A percentile compares a stretch with the other conserved stretches of the same genome.
These are phyloP conservation scores for Ophiostoma sp. DNA, from an alignment of 2,329 filamentous ascomycete genomes.

Conservation along the genomic window DNA sequence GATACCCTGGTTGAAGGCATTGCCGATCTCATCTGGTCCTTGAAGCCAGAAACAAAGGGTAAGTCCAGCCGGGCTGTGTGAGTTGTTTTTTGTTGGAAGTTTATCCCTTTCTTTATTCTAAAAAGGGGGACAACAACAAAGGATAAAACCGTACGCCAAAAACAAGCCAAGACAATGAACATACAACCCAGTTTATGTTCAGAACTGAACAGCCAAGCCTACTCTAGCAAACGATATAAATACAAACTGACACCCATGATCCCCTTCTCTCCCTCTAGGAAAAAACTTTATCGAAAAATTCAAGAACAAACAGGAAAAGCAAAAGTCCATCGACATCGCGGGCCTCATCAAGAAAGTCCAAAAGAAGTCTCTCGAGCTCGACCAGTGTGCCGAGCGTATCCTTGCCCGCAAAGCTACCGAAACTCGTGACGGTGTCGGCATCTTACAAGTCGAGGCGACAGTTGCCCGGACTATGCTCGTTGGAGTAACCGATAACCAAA, in stretches of 20 bases:
- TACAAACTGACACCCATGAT: not conserved
- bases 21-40: slow-evolving; percentile 20
- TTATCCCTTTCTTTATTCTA: not conserved
- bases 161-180: not conserved
- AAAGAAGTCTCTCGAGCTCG: slow-evolving; percentile 20
- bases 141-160: not conserved
- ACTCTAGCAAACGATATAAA: not conserved
- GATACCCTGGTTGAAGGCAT: slow-evolving; percentile 18
- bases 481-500: not conserved
- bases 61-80: not conserved
- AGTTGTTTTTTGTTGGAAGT: not conserved
- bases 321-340: slow-evolving; percentile 18
- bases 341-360: slow-evolving; percentile 22
- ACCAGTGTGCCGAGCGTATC: slow-evolving; percentile 23
- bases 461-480: not conserved
- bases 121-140: not conserved
- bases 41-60: slow-evolving; percentile 15
- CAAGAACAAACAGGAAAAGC: slow-evolving; percentile 17
- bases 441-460: not conserved
- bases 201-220: not conserved
- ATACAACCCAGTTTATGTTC: not conserved
- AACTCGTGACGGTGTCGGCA: not conserved
- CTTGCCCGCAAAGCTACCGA: not conserved
- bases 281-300: slow-evolving; percentile 17
- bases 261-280: not conserved